Evolutionary conservation across 495 filamentous ascomycete species (phyloP), one percentile per base, ranked within the genome.

Genomic region (Talaromyces thailandensis): DNA sequence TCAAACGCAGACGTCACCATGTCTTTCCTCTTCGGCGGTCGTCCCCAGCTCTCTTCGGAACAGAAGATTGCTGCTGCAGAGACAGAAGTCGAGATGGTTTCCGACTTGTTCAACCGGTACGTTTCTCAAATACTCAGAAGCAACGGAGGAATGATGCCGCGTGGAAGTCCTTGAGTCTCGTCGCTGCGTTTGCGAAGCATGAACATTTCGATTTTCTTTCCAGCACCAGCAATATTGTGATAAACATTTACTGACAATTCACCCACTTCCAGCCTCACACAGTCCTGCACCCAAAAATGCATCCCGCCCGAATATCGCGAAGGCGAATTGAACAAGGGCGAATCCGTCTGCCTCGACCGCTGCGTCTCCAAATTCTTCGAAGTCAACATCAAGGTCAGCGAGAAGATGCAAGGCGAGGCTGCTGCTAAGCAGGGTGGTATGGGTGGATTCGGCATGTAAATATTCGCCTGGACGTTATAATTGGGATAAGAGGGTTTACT

Each of bases 351-450:
- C 79, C 85, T 98, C 65, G 94, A 98, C 79, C 90, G 94, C 64
- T 98, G 94, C 77, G 86, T 93, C 40, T 81, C 88, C 70, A 98
- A 98, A 81, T 98, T 97, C 83, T 96, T 98, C 78, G 94, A 98
- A 64, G 92, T 96, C 70, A 91, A 96, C 75, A 83, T 94, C 79
- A 98, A 96, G 81, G 89, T 98, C 63, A 83, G 79, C 74, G 86
- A 89, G 80, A 89, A 88, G 79, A 88, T 89, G 86, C 86, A 89
- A 73, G 83, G 80, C 9, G 82, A 87, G 67, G 84, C 84, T 14
- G 81, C 78, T 65, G 65, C 70, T 65, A 79, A 70, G 65, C 76
- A 80, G 68, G 79, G 75, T 53, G 76, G 62, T 2, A 66, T 43
- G 45, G 79, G 75, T 60, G 79, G 75, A 51, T 77, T 84, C 62